Evolutionary conservation across 805 yeast species (phyloP).

Genomic region (Osmozyma mogii): DNA sequence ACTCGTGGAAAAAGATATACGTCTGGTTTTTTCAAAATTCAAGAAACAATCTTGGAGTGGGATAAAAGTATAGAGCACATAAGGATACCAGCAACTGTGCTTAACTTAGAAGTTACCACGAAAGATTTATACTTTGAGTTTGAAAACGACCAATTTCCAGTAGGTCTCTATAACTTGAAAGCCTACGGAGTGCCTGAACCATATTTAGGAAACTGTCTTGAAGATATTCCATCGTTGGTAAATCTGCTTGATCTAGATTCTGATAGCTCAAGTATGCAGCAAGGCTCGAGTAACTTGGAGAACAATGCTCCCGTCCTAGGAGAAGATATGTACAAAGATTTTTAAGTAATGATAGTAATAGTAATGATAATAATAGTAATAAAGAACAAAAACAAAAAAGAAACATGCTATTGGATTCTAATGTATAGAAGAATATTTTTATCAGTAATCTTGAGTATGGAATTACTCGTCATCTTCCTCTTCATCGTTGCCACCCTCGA

Average conservation of each 20-base stretch:
- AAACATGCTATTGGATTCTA: no score
- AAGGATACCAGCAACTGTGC: constrained; percentile 24
- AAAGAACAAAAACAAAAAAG: no score
- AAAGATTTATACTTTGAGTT: constrained; percentile 27
- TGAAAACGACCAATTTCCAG: constrained; percentile 1
- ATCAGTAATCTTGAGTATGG: constrained; percentile 1
- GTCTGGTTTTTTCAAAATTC: constrained; percentile 23
- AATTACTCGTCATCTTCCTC: constrained; percentile 45
- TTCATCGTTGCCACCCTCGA: constrained; percentile 45
- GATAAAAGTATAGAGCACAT: constrained; percentile 17
- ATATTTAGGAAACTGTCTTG: no score
- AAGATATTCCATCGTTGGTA: no score
- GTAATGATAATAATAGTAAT: no score
- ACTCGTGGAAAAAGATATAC: constrained; percentile 17
- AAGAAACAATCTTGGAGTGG: constrained; percentile 13
- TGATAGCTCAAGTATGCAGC: no score
- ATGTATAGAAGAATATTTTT: no score
- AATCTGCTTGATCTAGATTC: no score
- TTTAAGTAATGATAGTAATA: no score
- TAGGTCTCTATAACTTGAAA: neutral
- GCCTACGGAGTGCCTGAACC: constrained; percentile 1
- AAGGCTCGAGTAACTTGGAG: no score
- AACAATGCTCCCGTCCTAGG: no score
- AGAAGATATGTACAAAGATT: no score
- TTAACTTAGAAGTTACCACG: constrained; percentile 24